Conservation (phyloP, 225 moss, liverwort and hornwort species). For the Bryoerythrophyllum caledonicum region DNA sequence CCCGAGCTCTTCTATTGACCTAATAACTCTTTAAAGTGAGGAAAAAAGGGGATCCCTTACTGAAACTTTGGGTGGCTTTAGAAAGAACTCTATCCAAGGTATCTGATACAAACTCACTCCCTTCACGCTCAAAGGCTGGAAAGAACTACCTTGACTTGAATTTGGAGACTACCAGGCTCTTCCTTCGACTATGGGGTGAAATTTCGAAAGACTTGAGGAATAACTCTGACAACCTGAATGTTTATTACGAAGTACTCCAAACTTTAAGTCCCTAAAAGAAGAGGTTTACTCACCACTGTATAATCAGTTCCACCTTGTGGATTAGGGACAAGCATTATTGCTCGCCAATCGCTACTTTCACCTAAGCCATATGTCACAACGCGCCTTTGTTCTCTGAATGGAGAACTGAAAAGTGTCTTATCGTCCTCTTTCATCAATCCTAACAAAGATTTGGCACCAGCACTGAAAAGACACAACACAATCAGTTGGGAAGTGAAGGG, state of each 20-base stretch:
- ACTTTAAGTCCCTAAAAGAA: not conserved
- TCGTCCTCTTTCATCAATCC: constrained; percentile 39
- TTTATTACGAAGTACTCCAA: not conserved
- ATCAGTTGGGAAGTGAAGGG: not conserved
- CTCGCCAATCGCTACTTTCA: constrained; percentile 86
- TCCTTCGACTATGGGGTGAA: too few relatives aligned
- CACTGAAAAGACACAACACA: constrained; percentile 46
- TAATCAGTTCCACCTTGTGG: constrained; percentile 94
- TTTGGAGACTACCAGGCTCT: too few relatives aligned
- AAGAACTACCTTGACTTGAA: too few relatives aligned
- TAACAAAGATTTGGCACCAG: constrained; percentile 67
- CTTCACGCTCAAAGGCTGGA: too few relatives aligned
- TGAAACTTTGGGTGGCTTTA: too few relatives aligned
- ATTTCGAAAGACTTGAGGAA: too few relatives aligned
- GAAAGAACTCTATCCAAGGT: too few relatives aligned
- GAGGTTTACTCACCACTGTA: constrained; percentile 59
- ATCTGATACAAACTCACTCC: too few relatives aligned
- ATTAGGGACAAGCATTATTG: constrained; percentile 84
- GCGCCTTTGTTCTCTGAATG: constrained; percentile 27
- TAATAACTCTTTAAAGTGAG: too few relatives aligned
- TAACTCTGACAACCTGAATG: not conserved
- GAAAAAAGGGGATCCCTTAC: too few relatives aligned
- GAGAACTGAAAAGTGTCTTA: constrained; percentile 11
- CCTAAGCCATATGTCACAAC: constrained; percentile 82
- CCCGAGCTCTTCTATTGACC: too few relatives aligned